phyloP scores from a whole-genome alignment of 179 eudicot genomes.

The Actinidia chinensis region DNA sequence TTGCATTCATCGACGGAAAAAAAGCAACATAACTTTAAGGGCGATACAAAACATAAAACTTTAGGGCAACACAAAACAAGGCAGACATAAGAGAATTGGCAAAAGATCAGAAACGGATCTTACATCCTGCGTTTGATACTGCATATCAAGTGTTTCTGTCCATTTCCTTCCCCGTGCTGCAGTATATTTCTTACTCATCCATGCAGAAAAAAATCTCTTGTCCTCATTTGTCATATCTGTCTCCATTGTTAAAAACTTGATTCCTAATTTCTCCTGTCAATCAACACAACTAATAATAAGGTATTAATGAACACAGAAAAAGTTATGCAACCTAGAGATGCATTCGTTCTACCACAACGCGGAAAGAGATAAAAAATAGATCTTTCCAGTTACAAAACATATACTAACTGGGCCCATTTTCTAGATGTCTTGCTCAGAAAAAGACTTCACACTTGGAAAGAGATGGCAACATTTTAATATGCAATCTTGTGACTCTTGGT shows the following conservation, averaged over 20 bases:
- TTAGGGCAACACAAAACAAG: not conserved
- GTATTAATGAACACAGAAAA: not conserved
- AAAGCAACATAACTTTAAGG: slow-evolving; percentile 12
- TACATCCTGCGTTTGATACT: slow-evolving; percentile 84
- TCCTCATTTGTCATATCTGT: slow-evolving; percentile 48
- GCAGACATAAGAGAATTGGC: not conserved
- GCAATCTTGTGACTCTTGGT: not conserved
- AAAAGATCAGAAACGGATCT: slow-evolving; percentile 25
- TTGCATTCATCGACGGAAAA: not conserved
- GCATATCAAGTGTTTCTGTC: slow-evolving; percentile 78
- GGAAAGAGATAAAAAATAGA: not conserved
- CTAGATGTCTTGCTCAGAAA: not conserved
- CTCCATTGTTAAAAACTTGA: slow-evolving; percentile 55
- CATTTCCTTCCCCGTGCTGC: slow-evolving; percentile 60
- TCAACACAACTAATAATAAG: not conserved
- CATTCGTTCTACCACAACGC: not conserved
- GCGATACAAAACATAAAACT: no score
- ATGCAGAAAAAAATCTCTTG: slow-evolving; percentile 51
- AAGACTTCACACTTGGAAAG: not conserved
- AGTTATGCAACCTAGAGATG: not conserved
- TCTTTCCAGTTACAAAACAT: not conserved
- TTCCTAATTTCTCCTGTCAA: slow-evolving; percentile 71
- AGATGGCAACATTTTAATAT: not conserved
- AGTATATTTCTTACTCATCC: slow-evolving; percentile 44
- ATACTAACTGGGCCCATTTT: not conserved